Conservation (phyloP, 805 yeast species). For the Sugiyamaella smithiae region DNA sequence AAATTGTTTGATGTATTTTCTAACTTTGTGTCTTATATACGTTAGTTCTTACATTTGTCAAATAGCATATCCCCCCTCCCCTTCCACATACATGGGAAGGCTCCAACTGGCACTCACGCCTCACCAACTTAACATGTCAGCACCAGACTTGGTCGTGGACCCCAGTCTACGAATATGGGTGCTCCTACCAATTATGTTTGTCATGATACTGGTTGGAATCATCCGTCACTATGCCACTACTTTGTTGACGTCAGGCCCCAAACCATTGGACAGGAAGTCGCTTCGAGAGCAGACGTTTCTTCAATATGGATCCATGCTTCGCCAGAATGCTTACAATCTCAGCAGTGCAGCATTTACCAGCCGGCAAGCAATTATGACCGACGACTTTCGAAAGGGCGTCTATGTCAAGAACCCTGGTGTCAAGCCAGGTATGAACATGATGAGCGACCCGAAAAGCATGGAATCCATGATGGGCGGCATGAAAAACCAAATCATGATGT, state of each 20-base stretch:
- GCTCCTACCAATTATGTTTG: constrained; percentile 79
- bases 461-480: constrained; percentile 76
- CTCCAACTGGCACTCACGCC: too few relatives aligned
- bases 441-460: constrained; percentile 65
- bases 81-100: too few relatives aligned
- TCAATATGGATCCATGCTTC: constrained; percentile 55
- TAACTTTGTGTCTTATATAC: too few relatives aligned
- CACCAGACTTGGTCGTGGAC: constrained; percentile 62
- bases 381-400: constrained; percentile 50
- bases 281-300: constrained; percentile 53
- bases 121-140: constrained; percentile 18
- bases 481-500: constrained; percentile 77
- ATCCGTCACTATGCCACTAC: constrained; percentile 65
- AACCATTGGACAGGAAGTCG: constrained; percentile 49
- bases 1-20: too few relatives aligned
- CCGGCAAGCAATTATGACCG: constrained; percentile 49
- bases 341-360: constrained; percentile 50
- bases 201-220: constrained; percentile 85
- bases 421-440: constrained; percentile 47
- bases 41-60: too few relatives aligned
- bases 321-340: constrained; percentile 52
- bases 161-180: constrained; percentile 89
- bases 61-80: too few relatives aligned
- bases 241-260: constrained; percentile 56
- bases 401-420: constrained; percentile 52